Conservation (phyloP, 352 stramenopile species). For the Hyaloperonospora brassicae region DNA sequence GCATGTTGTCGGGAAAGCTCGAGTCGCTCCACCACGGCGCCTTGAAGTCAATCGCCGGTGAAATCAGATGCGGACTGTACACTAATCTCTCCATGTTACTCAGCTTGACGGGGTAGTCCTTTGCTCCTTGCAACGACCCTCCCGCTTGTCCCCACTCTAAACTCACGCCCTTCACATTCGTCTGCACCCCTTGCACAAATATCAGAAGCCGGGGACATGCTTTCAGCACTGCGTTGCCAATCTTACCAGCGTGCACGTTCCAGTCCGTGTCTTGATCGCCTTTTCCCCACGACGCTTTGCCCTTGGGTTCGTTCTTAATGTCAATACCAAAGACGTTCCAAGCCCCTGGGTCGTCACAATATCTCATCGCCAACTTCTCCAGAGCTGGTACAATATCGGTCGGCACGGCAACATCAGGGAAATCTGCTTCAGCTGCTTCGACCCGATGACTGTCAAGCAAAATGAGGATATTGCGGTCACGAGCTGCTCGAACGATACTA, state of each 20-base stretch:
- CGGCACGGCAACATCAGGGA: constrained; percentile 47
- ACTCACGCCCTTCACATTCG: constrained; percentile 46
- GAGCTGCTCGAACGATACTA: constrained; percentile 40
- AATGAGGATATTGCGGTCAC: constrained; percentile 59
- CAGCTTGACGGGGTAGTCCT: constrained; percentile 54
- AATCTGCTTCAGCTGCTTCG: constrained; percentile 42
- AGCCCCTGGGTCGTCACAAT: constrained; percentile 46
- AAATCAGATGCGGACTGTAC: constrained; percentile 62
- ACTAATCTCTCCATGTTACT: constrained; percentile 64
- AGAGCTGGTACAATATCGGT: constrained; percentile 49
- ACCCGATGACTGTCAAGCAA: constrained; percentile 67
- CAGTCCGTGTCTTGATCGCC: constrained; percentile 58
- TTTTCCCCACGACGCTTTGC: constrained; percentile 54
- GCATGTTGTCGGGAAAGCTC: constrained; percentile 61
- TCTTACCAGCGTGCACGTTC: constrained; percentile 47
- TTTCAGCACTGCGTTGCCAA: constrained; percentile 59
- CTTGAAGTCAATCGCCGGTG: constrained; percentile 54
- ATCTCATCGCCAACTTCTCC: constrained; percentile 44
- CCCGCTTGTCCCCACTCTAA: constrained; percentile 54
- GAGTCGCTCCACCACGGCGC: constrained; percentile 52
- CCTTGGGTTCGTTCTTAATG: constrained; percentile 76
- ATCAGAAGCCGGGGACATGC: constrained; percentile 53
- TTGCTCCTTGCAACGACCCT: constrained; percentile 48
- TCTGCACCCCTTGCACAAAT: constrained; percentile 73
- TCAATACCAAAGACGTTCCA: constrained; percentile 76